Percentiles rank a stretch among this genome's conserved stretches.
phyloP scores from a whole-genome alignment of 495 filamentous ascomycete species.

The Tuber indicum region DNA sequence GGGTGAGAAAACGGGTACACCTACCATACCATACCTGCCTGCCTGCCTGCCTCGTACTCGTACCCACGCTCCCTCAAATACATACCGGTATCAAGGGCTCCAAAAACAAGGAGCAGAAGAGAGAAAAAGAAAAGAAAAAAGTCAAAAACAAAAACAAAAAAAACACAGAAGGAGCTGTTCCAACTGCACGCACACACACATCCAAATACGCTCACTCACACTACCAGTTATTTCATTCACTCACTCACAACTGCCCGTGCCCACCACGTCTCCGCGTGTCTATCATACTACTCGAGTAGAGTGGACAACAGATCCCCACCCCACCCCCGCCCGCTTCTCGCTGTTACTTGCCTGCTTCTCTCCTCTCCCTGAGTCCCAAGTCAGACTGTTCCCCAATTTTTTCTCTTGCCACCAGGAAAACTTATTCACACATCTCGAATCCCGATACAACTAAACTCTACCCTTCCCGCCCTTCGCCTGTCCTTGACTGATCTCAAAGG shows the following conservation, averaged over 20 bases:
- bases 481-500: constrained; percentile 4
- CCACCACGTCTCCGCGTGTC: constrained; percentile 5
- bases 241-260: constrained; percentile 2
- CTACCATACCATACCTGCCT: neutral
- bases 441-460: neutral
- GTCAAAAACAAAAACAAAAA: neutral
- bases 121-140: neutral
- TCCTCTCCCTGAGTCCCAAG: neutral
- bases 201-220: neutral
- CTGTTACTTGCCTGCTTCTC: neutral
- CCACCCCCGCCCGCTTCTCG: constrained; percentile 4
- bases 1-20: neutral
- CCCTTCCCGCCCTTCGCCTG: neutral
- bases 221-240: neutral
- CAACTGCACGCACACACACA: neutral
- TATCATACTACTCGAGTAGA: neutral
- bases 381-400: constrained; percentile 1
- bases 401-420: neutral
- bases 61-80: neutral
- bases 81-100: neutral
- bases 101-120: neutral
- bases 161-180: neutral
- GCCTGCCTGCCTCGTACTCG: neutral
- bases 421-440: neutral
- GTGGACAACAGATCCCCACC: neutral